phyloP scores from a whole-genome alignment of 2,329 filamentous ascomycete genomes.

The Aspergillus carbonarius region DNA sequence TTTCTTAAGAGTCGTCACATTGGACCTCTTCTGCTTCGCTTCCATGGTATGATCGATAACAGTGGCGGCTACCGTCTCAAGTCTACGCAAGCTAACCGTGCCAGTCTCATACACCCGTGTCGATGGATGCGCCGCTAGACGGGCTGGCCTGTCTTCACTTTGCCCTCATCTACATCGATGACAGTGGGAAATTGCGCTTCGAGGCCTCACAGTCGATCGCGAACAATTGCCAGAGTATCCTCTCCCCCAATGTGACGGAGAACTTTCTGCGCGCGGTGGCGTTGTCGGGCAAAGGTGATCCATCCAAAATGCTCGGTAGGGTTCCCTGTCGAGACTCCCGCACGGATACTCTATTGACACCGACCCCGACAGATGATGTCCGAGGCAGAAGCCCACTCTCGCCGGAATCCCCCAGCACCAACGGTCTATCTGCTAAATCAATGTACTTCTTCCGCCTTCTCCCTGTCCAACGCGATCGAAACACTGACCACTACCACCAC shows the following conservation, averaged over 20 bases:
- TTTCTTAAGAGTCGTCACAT: not conserved
- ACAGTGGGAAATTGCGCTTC: constrained; percentile 31
- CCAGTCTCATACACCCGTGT: constrained; percentile 22
- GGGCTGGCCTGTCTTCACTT: constrained; percentile 28
- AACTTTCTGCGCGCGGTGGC: constrained; percentile 33
- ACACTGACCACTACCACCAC: not conserved
- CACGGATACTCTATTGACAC: not conserved
- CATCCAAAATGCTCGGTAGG: constrained; percentile 22
- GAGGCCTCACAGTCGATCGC: constrained; percentile 31
- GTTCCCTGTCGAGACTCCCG: not conserved
- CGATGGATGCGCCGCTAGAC: constrained; percentile 23
- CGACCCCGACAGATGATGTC: constrained; percentile 5
- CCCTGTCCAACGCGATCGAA: not conserved
- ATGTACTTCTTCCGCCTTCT: not conserved
- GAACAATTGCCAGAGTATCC: constrained; percentile 26
- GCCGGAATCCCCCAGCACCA: constrained; percentile 15
- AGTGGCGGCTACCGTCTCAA: not conserved
- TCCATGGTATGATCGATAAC: constrained; percentile 18
- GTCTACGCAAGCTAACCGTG: constrained; percentile 7
- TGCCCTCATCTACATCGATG: constrained; percentile 34
- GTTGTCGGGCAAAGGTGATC: constrained; percentile 22
- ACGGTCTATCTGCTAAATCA: constrained; percentile 12
- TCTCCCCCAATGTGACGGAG: constrained; percentile 30
- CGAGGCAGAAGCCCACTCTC: constrained; percentile 17
- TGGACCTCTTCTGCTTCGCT: constrained; percentile 6